Evolutionary conservation across 2,329 filamentous ascomycete genomes (phyloP).

Genomic region (Podosphaera xanthii): DNA sequence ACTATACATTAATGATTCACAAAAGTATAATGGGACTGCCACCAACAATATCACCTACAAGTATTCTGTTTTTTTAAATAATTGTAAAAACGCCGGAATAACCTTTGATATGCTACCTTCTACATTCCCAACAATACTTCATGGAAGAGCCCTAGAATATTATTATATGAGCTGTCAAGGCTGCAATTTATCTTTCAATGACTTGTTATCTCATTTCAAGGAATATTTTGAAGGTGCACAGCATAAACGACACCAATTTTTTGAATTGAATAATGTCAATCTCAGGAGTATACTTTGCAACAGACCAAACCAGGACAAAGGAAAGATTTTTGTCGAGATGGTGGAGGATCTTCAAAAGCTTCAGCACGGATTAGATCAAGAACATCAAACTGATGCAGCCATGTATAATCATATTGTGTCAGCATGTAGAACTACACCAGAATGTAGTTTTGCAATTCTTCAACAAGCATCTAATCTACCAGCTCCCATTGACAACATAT

Average conservation of each 20-base stretch:
- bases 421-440: background rate
- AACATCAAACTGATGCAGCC: background rate
- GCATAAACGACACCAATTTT: background rate
- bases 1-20: background rate
- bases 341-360: background rate
- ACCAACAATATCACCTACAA: background rate
- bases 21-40: background rate
- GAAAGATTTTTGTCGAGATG: background rate
- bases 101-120: too few relatives aligned
- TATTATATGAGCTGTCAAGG: background rate
- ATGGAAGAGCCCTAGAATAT: too few relatives aligned
- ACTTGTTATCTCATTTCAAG: background rate
- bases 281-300: background rate
- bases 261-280: background rate
- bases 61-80: background rate
- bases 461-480: too few relatives aligned
- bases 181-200: background rate
- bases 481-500: too few relatives aligned
- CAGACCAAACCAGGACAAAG: background rate
- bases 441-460: too few relatives aligned
- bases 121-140: too few relatives aligned
- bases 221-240: background rate
- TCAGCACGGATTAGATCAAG: background rate
- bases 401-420: background rate
- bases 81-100: too few relatives aligned